Evolutionary conservation across 1,284 basidiomycete genomes (phyloP).

Genomic region (Apiotrichum akiyoshidainum): DNA sequence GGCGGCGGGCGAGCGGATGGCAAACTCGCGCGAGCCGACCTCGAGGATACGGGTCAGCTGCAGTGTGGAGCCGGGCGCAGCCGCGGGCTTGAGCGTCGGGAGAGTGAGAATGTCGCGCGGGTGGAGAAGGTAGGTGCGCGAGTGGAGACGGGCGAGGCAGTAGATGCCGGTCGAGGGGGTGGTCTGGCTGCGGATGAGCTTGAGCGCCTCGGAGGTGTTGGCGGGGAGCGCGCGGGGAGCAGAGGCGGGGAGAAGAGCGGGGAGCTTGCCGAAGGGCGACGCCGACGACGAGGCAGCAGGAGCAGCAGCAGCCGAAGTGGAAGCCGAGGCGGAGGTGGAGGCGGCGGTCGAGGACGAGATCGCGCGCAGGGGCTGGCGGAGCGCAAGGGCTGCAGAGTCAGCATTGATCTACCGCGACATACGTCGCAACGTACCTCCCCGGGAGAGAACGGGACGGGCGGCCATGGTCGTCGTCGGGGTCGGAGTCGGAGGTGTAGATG

Average conservation of each 20-base stretch:
- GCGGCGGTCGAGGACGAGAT: slow-evolving; percentile 23
- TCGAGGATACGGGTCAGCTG: slow-evolving; percentile 84
- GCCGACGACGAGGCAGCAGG: slow-evolving; percentile 15
- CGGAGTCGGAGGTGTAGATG: not conserved
- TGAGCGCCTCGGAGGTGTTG: slow-evolving; percentile 40
- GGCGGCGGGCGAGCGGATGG: slow-evolving; percentile 57
- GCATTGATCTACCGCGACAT: not conserved
- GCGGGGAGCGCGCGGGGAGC: slow-evolving; percentile 26
- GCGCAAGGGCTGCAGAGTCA: slow-evolving; percentile 1
- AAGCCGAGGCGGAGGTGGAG: slow-evolving; percentile 20
- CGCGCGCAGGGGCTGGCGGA: slow-evolving; percentile 17
- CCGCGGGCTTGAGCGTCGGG: slow-evolving; percentile 65
- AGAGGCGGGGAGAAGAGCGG: slow-evolving; percentile 33
- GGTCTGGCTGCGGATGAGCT: slow-evolving; percentile 49
- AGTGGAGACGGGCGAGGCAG: slow-evolving; percentile 81
- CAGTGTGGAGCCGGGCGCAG: slow-evolving; percentile 74
- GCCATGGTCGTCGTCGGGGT: slow-evolving; percentile 20
- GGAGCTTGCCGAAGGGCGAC: slow-evolving; percentile 26
- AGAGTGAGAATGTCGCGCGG: slow-evolving; percentile 88
- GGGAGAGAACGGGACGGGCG: slow-evolving; percentile 20
- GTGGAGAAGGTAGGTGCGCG: slow-evolving; percentile 81
- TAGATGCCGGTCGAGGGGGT: slow-evolving; percentile 71
- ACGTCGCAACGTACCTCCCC: not conserved
- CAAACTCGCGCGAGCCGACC: slow-evolving; percentile 90
- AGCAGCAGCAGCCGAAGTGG: slow-evolving; percentile 50